Percentiles rank a stretch among this genome's conserved stretches.
These are phyloP conservation scores for Hansenula lynferdii DNA, from an alignment of 1,139 yeast genomes.

Conservation along the genomic window DNA sequence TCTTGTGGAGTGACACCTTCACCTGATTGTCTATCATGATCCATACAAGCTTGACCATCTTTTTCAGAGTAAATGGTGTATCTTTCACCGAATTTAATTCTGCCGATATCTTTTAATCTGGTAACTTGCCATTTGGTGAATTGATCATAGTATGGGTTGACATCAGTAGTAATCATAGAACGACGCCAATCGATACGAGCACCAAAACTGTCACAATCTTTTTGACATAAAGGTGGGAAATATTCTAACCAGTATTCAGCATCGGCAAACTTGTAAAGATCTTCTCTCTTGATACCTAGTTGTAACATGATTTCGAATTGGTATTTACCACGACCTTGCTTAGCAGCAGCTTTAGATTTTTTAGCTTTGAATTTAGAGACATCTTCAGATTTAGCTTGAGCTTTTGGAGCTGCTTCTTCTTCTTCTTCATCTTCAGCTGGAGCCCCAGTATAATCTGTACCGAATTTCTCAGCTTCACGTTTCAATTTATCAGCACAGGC, in stretches of 20 bases:
- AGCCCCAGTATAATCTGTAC: slow-evolving; percentile 70
- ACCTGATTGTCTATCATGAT: slow-evolving; percentile 96
- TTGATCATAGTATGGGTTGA: slow-evolving; percentile 91
- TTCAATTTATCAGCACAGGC: slow-evolving; percentile 95
- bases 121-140: slow-evolving; percentile 97
- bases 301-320: slow-evolving; percentile 97
- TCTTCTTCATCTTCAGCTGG: slow-evolving; percentile 55
- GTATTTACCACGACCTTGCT: slow-evolving; percentile 89
- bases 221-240: slow-evolving; percentile 88
- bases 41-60: slow-evolving; percentile 99
- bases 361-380: slow-evolving; percentile 88
- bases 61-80: slow-evolving; percentile 95
- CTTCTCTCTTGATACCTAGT: slow-evolving; percentile 79
- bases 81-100: slow-evolving; percentile 97
- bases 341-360: slow-evolving; percentile 89
- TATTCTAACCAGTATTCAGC: slow-evolving; percentile 82
- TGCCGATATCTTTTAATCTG: slow-evolving; percentile 77
- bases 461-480: slow-evolving; percentile 90
- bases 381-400: slow-evolving; percentile 52
- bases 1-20: slow-evolving; percentile 98
- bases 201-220: slow-evolving; percentile 79
- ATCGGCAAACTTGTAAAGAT: slow-evolving; percentile 84
- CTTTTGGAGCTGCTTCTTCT: slow-evolving; percentile 34
- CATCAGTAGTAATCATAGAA: slow-evolving; percentile 91
- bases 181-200: slow-evolving; percentile 99